A percentile compares a stretch with the other conserved stretches of the same genome.
These are phyloP conservation scores for Botrytis tulipae DNA, from an alignment of 2,329 filamentous ascomycete genomes.

Conservation along the genomic window DNA sequence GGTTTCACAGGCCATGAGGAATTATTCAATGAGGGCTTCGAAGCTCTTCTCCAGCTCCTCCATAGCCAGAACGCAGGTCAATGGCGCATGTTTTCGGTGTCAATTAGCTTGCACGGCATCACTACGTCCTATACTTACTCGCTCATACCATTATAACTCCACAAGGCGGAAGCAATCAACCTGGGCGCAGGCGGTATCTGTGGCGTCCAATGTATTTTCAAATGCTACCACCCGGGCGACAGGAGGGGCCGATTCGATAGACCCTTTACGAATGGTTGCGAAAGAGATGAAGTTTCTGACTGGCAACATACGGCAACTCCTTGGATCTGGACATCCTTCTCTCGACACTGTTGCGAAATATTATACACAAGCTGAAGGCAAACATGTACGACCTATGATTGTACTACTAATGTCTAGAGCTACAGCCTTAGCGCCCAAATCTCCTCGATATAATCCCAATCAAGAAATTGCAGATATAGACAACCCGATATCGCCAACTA, in stretches of 20 bases:
- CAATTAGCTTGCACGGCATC: constrained; percentile 32
- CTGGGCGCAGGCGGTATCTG: constrained; percentile 71
- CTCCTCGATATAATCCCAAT: constrained; percentile 43
- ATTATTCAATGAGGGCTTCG: constrained; percentile 51
- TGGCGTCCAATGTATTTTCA: constrained; percentile 68
- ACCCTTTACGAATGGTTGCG: constrained; percentile 84
- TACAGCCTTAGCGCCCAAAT: constrained; percentile 74
- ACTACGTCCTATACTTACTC: constrained; percentile 22
- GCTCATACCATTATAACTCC: constrained; percentile 38
- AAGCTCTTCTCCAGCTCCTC: constrained; percentile 44
- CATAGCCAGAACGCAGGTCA: constrained; percentile 39
- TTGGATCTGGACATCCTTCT: constrained; percentile 91
- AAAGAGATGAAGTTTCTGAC: constrained; percentile 97
- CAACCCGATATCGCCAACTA: constrained; percentile 56
- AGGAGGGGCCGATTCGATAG: constrained; percentile 70
- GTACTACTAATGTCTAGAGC: constrained; percentile 96
- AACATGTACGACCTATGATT: constrained; percentile 91
- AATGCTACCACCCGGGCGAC: constrained; percentile 59
- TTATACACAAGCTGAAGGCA: constrained; percentile 94
- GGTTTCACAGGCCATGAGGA: constrained; percentile 47
- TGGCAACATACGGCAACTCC: constrained; percentile 87
- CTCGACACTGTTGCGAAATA: constrained; percentile 96
- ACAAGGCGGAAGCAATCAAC: constrained; percentile 57
- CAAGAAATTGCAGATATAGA: constrained; percentile 48
- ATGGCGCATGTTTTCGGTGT: constrained; percentile 44